These are phyloP conservation scores for Phytophthora parvispora DNA, from an alignment of 352 stramenopile species.

Conservation along the genomic window DNA sequence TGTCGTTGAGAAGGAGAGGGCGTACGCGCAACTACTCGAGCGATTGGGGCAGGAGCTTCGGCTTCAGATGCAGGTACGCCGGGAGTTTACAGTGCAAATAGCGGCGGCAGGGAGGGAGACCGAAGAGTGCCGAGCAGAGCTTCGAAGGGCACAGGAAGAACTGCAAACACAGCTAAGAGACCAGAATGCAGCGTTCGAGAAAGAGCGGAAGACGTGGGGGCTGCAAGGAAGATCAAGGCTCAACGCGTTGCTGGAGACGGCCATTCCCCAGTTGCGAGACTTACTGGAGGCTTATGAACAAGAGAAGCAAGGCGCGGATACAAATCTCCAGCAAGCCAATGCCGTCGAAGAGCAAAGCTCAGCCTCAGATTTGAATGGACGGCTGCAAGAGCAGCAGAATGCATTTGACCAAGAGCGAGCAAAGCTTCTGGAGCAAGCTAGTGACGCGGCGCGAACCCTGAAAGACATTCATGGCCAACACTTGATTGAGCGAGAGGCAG, in stretches of 20 bases:
- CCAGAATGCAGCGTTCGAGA: background rate
- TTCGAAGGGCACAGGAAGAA: background rate
- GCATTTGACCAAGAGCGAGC: constrained; percentile 23
- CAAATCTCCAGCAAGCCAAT: background rate
- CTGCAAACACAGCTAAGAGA: background rate
- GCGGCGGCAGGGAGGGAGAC: background rate
- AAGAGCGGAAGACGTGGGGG: background rate
- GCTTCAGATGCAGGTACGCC: background rate
- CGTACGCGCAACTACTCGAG: background rate
- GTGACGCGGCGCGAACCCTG: constrained; percentile 11
- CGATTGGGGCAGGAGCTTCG: background rate
- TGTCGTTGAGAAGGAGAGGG: background rate
- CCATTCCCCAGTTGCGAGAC: background rate
- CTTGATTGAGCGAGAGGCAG: constrained; percentile 16
- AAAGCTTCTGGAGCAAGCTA: constrained; percentile 22
- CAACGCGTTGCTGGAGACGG: background rate
- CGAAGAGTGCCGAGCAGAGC: background rate
- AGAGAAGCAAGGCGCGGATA: background rate
- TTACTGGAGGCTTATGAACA: background rate
- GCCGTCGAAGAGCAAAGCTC: background rate
- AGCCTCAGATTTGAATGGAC: background rate
- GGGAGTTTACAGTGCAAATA: background rate
- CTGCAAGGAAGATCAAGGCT: background rate
- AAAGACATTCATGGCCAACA: constrained; percentile 10
- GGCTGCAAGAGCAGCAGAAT: constrained; percentile 3